A percentile compares a stretch with the other conserved stretches of the same genome.
phyloP scores from a whole-genome alignment of 352 stramenopile genomes.

The Pythium aphanidermatum region DNA sequence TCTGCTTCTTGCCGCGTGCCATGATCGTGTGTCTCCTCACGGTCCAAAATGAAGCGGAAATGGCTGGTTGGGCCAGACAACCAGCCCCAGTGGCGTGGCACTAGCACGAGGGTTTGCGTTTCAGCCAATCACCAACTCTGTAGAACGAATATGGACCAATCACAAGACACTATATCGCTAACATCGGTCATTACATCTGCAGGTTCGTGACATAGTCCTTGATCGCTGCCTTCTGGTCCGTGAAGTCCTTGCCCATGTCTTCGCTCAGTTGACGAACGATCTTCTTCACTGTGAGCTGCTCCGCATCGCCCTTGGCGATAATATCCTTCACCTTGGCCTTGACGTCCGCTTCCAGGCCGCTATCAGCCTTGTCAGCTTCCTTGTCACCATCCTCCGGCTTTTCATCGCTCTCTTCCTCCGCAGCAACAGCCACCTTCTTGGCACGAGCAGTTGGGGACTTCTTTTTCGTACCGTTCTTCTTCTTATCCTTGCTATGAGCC shows the following conservation, averaged over 20 bases:
- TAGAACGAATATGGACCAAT: slow-evolving; percentile 15
- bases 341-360: slow-evolving; percentile 35
- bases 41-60: slow-evolving; percentile 5
- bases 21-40: slow-evolving; percentile 40
- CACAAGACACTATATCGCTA: slow-evolving; percentile 14
- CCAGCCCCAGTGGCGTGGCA: too few species aligned
- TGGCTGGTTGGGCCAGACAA: slow-evolving; percentile 15
- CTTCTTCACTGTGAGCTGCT: slow-evolving; percentile 83
- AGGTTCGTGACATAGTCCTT: slow-evolving; percentile 67
- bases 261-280: slow-evolving; percentile 68
- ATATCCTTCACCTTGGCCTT: slow-evolving; percentile 70
- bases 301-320: slow-evolving; percentile 64
- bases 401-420: slow-evolving; percentile 16
- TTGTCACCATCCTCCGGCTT: slow-evolving; percentile 17
- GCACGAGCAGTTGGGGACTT: slow-evolving; percentile 11
- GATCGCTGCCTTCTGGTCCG: slow-evolving; percentile 68
- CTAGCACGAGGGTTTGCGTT: slow-evolving; percentile 1
- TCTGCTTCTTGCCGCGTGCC: slow-evolving; percentile 29
- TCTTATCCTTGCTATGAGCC: slow-evolving; percentile 32
- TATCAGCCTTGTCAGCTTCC: slow-evolving; percentile 14
- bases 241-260: slow-evolving; percentile 60
- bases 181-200: slow-evolving; percentile 16
- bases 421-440: slow-evolving; percentile 16
- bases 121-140: slow-evolving; percentile 17
- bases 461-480: slow-evolving; percentile 22